Evolutionary conservation across 805 yeast species (phyloP), one percentile per base, ranked within the genome.

Genomic region (Suhomyces sp.): DNA sequence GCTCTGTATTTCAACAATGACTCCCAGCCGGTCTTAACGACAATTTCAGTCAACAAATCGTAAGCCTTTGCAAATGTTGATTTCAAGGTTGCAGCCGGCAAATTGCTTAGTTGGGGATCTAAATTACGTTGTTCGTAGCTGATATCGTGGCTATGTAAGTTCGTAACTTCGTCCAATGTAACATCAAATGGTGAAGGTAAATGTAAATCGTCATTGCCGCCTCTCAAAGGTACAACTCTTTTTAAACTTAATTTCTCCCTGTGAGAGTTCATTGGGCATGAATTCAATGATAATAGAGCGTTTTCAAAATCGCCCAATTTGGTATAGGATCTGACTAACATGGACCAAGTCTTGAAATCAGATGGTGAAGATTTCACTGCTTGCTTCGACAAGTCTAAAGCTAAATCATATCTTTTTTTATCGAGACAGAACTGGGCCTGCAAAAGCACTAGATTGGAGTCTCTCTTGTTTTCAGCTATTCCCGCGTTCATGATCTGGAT

Each of bases 251-350:
- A 83, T 43, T 75, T 75, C 47, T 84, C 93, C 51, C 78, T 81
- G 50, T 79, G 77, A 8, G 83, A 76, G 35, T 80, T 80, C 88
- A 85, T 83, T 16, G 95, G 95, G 51, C 90, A 83, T 11, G 91
- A 79, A 50, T 85, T 85, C 45, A 85, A 66, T 1, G 88, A 76
- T 38, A 83, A 60, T 35, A 85, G 65, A 1, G 93, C 85, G 46
- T 81, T 75, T 53, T 83, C 90, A 53, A 77, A 76, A 56, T 83
- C 81, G 18, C 78, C 79, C 33, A 76, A 53, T 28, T 72, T 71
- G 25, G 83, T 76, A 55, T 84, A 83, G 1, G 77, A 74, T 46
- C 72, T 71, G 6, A 83, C 84, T 39, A 85, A 58, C 38, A 76
- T 60, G 3, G 81, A 72, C 95, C 95, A 85, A 2, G 88, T 76